Conservation (phyloP, 2,329 filamentous ascomycete genomes). For the Colletotrichum magnum region DNA sequence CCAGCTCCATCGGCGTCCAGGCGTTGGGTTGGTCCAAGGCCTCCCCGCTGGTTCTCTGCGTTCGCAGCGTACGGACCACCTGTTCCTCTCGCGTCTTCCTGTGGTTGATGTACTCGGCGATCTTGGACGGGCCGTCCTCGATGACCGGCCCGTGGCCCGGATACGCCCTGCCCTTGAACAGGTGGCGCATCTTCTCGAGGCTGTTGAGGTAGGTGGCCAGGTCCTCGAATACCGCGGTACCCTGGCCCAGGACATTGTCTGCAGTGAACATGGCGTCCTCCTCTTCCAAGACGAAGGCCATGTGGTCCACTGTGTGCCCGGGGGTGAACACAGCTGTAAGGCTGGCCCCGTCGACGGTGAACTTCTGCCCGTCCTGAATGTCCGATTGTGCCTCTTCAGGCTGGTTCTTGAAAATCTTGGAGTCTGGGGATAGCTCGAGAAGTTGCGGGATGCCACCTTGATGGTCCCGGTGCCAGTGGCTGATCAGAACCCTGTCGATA, state of each 20-base stretch:
- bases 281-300: slow-evolving; percentile 82
- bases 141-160: slow-evolving; percentile 90
- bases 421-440: slow-evolving; percentile 72
- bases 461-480: slow-evolving; percentile 95
- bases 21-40: slow-evolving; percentile 47
- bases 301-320: slow-evolving; percentile 86
- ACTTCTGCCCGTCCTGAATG: slow-evolving; percentile 66
- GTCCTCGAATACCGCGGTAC: slow-evolving; percentile 88
- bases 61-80: slow-evolving; percentile 74
- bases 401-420: slow-evolving; percentile 76
- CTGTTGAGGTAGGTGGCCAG: slow-evolving; percentile 77
- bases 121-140: slow-evolving; percentile 77
- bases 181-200: slow-evolving; percentile 76
- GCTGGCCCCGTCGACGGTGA: slow-evolving; percentile 73
- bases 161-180: slow-evolving; percentile 80
- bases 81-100: slow-evolving; percentile 84
- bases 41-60: slow-evolving; percentile 44
- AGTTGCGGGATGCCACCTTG: slow-evolving; percentile 82
- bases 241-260: slow-evolving; percentile 90
- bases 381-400: slow-evolving; percentile 66
- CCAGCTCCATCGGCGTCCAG: slow-evolving; percentile 84
- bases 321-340: slow-evolving; percentile 73
- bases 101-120: slow-evolving; percentile 88
- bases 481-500: slow-evolving; percentile 80
- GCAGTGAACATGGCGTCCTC: slow-evolving; percentile 89